Conservation (phyloP, 208 protist species). For the Crithidia sp. region DNA sequence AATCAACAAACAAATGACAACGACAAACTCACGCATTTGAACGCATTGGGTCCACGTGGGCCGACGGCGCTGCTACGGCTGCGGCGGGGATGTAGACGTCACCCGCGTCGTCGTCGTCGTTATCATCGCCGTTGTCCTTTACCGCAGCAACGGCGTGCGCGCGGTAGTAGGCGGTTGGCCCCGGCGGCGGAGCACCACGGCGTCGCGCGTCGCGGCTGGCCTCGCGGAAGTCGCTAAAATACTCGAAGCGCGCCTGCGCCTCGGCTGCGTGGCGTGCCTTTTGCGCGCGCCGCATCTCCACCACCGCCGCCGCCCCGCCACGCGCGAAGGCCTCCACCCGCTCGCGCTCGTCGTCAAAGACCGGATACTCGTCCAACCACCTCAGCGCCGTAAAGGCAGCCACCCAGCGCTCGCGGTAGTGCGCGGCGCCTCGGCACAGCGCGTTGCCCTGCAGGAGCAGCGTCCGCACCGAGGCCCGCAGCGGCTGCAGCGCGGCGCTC, state of each 20-base stretch:
- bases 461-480: conserved; percentile 59
- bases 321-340: conserved; percentile 69
- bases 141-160: neutral
- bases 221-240: conserved; percentile 36
- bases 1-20: too few relatives aligned
- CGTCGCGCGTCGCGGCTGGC: conserved; percentile 22
- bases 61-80: neutral
- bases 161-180: conserved; percentile 26
- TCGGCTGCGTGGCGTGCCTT: conserved; percentile 26
- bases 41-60: conserved; percentile 13
- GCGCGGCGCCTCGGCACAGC: conserved; percentile 40
- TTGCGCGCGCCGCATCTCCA: conserved; percentile 36
- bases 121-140: conserved; percentile 19
- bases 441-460: conserved; percentile 86
- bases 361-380: conserved; percentile 78
- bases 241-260: conserved; percentile 43
- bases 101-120: conserved; percentile 23
- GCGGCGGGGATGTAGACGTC: conserved; percentile 31
- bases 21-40: too few relatives aligned
- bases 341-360: conserved; percentile 70
- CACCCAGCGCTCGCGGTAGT: conserved; percentile 90
- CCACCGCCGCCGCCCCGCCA: conserved; percentile 58
- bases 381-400: conserved; percentile 47
- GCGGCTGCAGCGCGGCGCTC: conserved; percentile 24
- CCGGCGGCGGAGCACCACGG: conserved; percentile 13